phyloP scores from a whole-genome alignment of 257 asterid species.

The Nicotiana undulata region DNA sequence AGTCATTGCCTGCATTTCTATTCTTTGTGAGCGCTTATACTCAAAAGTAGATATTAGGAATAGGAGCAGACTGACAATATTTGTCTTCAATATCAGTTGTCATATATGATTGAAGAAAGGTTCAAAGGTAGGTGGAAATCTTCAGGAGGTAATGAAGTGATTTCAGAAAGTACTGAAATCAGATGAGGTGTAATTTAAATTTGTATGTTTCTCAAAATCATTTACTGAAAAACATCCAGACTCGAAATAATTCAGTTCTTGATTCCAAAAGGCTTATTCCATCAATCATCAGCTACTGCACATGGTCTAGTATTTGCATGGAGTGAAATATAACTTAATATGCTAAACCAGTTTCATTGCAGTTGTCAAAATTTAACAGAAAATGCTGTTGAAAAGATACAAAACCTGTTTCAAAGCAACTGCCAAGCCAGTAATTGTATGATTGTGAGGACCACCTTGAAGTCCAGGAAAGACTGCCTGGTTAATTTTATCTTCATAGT shows the following conservation, averaged over 20 bases:
- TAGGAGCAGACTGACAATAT: background rate
- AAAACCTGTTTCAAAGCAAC: conserved; percentile 85
- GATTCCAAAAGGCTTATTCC: background rate
- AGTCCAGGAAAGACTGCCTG: conserved; percentile 98
- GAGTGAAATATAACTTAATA: background rate
- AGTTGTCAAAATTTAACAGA: background rate
- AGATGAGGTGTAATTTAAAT: background rate
- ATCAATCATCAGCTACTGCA: background rate
- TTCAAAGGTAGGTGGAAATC: background rate
- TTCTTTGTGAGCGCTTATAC: background rate
- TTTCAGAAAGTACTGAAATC: background rate
- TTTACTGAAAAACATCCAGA: background rate
- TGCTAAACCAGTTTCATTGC: background rate
- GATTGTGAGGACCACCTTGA: conserved; percentile 99
- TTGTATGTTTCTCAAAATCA: background rate
- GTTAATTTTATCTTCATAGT: conserved; percentile 85
- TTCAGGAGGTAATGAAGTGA: background rate
- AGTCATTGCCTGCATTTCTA: conserved; percentile 58
- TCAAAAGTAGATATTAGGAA: background rate
- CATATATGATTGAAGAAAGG: background rate
- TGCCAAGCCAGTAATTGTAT: conserved; percentile 87
- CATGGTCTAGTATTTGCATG: background rate
- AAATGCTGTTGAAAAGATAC: background rate
- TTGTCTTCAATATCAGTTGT: background rate
- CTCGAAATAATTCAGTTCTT: background rate